Evolutionary conservation across 78 protist genomes (phyloP), one percentile per base, ranked within the genome.

Genomic region (Dictyostelium intermedium): DNA sequence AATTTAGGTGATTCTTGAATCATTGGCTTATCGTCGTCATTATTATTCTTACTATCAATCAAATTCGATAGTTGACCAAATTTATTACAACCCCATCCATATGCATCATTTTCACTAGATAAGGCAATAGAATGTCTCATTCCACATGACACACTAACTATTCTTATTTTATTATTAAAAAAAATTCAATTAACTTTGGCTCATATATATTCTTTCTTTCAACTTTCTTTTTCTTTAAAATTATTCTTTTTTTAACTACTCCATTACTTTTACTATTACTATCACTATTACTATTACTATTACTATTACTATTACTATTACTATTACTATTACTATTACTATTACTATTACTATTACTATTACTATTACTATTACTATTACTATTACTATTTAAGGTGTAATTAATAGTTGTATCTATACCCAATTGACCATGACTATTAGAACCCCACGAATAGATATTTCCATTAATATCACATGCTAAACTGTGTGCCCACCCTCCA

Each of bases 11-110:
- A 30, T 27, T n/a, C 32, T n/a, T 27, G 39, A 9, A 70, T 10
- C 11, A 30, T 14, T 14, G 9, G 32, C 11, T 43, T 30, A 11
- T 11, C 20, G 32, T 6, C 53, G 11, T 47, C n/a, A 50, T 50
- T 73, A 56, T 23, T 84, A 27, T 53, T 4, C 2, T 11, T 14
- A n/a, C 6, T 78, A 23, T 8, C 61, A 25, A 63, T 63, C 25
- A 25, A 25, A 61, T 74, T 56, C 77, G 84, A 76, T 84, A 30
- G n/a, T 45, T 89, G 93, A 35, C 93, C 93, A 89, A 80, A 78
- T 43, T 89, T 89, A 69, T 89, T 89, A n/a, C 93, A 89, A 6
- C 93, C 93, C 93, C 93, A 89, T 9, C 70, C 93, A 63, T 34
- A 89, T 20, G 61, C 78, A 3, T 69, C 43, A 13, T 6, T 11